These are phyloP conservation scores for Phytophthora multivora DNA, from an alignment of 352 stramenopile genomes.

Conservation along the genomic window DNA sequence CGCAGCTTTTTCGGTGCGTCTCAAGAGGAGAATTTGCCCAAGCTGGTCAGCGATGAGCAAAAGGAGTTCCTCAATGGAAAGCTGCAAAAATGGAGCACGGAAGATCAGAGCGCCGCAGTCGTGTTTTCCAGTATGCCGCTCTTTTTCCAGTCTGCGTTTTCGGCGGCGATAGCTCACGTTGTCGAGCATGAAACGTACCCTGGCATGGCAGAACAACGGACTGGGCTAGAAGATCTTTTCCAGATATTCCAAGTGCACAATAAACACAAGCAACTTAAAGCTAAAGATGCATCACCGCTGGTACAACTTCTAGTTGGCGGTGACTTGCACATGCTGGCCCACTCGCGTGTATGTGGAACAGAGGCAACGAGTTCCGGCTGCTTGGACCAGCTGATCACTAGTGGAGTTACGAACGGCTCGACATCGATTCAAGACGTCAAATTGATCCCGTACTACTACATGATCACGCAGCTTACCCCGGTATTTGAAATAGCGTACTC, in stretches of 20 bases:
- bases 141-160: conserved; percentile 68
- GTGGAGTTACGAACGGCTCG: conserved; percentile 61
- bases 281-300: conserved; percentile 7
- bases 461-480: conserved; percentile 48
- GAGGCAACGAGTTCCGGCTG: conserved; percentile 26
- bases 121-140: conserved; percentile 63
- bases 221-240: conserved; percentile 44
- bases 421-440: conserved; percentile 62
- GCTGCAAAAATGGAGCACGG: conserved; percentile 22
- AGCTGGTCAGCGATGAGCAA: conserved; percentile 45
- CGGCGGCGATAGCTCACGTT: conserved; percentile 49
- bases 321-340: conserved; percentile 64
- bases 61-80: conserved; percentile 13
- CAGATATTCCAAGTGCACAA: conserved; percentile 40
- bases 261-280: conserved; percentile 1
- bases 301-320: conserved; percentile 58
- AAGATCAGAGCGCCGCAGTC: conserved; percentile 33
- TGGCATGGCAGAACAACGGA: conserved; percentile 39
- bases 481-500: conserved; percentile 24
- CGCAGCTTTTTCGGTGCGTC: conserved; percentile 44
- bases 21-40: conserved; percentile 2
- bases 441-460: conserved; percentile 59
- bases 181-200: conserved; percentile 75
- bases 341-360: conserved; percentile 48
- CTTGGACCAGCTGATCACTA: conserved; percentile 72